phyloP scores from a whole-genome alignment of 164 flowering plant species.

The Annona squamosa region DNA sequence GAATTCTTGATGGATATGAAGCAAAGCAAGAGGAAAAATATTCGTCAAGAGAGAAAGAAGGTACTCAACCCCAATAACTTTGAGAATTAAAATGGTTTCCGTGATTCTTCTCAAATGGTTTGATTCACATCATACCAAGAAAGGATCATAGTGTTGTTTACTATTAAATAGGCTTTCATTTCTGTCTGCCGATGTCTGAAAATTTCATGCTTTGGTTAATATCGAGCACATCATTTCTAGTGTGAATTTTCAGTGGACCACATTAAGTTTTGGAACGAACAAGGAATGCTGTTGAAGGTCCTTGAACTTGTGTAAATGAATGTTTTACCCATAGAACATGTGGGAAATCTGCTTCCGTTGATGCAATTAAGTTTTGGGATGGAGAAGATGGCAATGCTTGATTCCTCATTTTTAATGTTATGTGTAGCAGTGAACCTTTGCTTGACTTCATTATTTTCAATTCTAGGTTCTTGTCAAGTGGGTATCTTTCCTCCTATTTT shows the following conservation, averaged over 20 bases:
- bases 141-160: neutral
- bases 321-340: no score
- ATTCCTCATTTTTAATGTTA: neutral
- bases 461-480: neutral
- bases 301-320: no score
- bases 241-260: no score
- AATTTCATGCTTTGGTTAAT: no score
- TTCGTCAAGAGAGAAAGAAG: constrained; percentile 97
- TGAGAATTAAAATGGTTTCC: no score
- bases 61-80: constrained; percentile 27
- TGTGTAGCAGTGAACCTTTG: neutral
- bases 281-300: no score
- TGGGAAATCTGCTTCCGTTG: no score
- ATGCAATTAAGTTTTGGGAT: no score
- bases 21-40: constrained; percentile 83
- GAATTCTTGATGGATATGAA: constrained; percentile 96
- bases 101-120: neutral
- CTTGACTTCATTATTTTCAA: neutral
- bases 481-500: neutral
- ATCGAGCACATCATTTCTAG: no score
- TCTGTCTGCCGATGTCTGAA: no score
- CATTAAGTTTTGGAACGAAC: no score
- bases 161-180: no score
- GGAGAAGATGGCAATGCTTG: neutral
- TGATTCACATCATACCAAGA: neutral